Percentiles rank a stretch among this genome's conserved stretches.
These are phyloP conservation scores for Rehmannia glutinosa DNA, from an alignment of 257 asterid species.

Conservation along the genomic window DNA sequence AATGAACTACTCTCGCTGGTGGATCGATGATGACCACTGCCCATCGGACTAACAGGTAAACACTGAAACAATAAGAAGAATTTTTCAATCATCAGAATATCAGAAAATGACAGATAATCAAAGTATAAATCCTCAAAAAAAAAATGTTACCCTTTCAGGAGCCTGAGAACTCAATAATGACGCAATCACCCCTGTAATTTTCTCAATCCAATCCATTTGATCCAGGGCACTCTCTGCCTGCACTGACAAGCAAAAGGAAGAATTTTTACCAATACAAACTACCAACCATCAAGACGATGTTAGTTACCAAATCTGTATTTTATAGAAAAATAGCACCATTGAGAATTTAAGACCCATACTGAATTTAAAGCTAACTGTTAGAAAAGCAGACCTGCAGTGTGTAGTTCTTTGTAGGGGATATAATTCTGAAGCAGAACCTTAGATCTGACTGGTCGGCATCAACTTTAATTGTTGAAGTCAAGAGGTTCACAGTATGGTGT, in stretches of 20 bases:
- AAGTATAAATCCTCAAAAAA: neutral
- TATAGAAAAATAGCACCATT: neutral
- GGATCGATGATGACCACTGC: conserved; percentile 87
- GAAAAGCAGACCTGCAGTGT: conserved; percentile 76
- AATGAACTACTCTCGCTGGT: conserved; percentile 98
- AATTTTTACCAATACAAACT: conserved; percentile 22
- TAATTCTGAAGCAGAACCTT: conserved; percentile 97
- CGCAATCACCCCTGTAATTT: conserved; percentile 97
- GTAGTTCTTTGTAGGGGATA: conserved; percentile 97
- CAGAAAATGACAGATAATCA: neutral
- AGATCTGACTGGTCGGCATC: conserved; percentile 99
- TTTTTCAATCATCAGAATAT: neutral
- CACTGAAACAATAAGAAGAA: conserved; percentile 44
- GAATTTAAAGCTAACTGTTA: conserved; percentile 14
- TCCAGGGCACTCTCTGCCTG: conserved; percentile 99
- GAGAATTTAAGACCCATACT: neutral
- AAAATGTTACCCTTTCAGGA: conserved; percentile 76
- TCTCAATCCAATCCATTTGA: conserved; percentile 99
- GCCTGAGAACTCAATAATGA: conserved; percentile 95
- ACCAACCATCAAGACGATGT: conserved; percentile 14
- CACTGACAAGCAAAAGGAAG: conserved; percentile 35
- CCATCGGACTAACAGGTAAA: conserved; percentile 78
- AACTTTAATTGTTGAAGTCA: conserved; percentile 96
- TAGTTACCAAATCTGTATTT: neutral
- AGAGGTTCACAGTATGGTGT: conserved; percentile 93